Conservation (phyloP, 495 filamentous ascomycete genomes). For the Daldinia loculata region DNA sequence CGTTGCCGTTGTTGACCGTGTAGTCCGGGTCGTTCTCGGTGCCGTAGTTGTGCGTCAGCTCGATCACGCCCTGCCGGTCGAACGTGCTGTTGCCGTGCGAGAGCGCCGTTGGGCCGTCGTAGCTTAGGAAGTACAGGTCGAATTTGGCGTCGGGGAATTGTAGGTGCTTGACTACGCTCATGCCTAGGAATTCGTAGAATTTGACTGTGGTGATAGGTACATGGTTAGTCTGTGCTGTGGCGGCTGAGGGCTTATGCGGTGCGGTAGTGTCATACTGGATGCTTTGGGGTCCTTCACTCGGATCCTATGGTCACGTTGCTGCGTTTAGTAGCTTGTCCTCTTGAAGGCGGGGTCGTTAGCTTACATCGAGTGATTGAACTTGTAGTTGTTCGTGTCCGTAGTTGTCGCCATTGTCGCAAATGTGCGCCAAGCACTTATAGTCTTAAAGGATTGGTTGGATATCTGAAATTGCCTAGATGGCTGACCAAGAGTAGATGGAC, state of each 20-base stretch:
- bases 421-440: constrained; percentile 27
- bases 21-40: constrained; percentile 87
- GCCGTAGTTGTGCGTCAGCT: constrained; percentile 97
- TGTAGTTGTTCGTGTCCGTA: constrained; percentile 82
- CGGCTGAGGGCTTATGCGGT: background rate
- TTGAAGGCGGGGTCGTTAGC: constrained; percentile 26
- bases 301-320: constrained; percentile 64
- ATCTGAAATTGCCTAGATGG: background rate
- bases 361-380: constrained; percentile 84
- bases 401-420: constrained; percentile 70
- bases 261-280: constrained; percentile 62
- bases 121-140: constrained; percentile 86
- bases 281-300: constrained; percentile 92
- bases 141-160: constrained; percentile 81
- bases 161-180: constrained; percentile 82
- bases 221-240: background rate
- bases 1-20: constrained; percentile 88
- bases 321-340: constrained; percentile 6
- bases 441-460: background rate
- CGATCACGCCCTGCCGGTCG: constrained; percentile 88
- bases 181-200: constrained; percentile 93
- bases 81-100: constrained; percentile 72
- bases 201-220: constrained; percentile 64
- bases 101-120: constrained; percentile 69
- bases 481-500: background rate